Evolutionary conservation across 352 stramenopile species (phyloP).

Genomic region (Phytophthora colocasiae): DNA sequence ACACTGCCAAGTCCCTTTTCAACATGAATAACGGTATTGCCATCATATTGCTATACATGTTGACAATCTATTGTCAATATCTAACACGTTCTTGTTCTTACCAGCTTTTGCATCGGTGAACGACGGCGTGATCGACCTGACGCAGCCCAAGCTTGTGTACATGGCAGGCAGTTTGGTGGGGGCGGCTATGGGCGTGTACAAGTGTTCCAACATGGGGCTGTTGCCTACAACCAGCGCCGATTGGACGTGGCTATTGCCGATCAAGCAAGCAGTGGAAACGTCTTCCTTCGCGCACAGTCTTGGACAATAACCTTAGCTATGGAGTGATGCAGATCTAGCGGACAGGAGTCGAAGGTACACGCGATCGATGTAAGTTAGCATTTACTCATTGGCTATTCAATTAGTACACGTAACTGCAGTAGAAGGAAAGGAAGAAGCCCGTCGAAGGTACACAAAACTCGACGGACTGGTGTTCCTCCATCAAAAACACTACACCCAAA

Average conservation of each 20-base stretch:
- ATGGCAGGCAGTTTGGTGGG: constrained; percentile 88
- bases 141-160: constrained; percentile 91
- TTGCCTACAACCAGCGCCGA: constrained; percentile 92
- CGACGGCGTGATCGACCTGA: constrained; percentile 82
- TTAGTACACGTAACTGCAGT: constrained; percentile 45
- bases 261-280: constrained; percentile 82
- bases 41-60: neutral
- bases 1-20: constrained; percentile 92
- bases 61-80: neutral
- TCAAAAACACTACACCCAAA: constrained; percentile 23
- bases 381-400: constrained; percentile 39
- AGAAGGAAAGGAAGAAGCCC: constrained; percentile 15
- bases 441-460: constrained; percentile 43
- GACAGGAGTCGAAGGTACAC: neutral
- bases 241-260: constrained; percentile 92
- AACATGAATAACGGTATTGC: constrained; percentile 68
- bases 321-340: neutral
- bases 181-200: constrained; percentile 91
- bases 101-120: constrained; percentile 79
- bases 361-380: constrained; percentile 31
- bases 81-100: neutral
- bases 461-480: constrained; percentile 9
- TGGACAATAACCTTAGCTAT: constrained; percentile 28
- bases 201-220: constrained; percentile 93
- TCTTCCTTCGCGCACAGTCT: constrained; percentile 72